These are phyloP conservation scores for Herpetospermum pedunculosum DNA, from an alignment of 306 rosid genomes.

Conservation along the genomic window DNA sequence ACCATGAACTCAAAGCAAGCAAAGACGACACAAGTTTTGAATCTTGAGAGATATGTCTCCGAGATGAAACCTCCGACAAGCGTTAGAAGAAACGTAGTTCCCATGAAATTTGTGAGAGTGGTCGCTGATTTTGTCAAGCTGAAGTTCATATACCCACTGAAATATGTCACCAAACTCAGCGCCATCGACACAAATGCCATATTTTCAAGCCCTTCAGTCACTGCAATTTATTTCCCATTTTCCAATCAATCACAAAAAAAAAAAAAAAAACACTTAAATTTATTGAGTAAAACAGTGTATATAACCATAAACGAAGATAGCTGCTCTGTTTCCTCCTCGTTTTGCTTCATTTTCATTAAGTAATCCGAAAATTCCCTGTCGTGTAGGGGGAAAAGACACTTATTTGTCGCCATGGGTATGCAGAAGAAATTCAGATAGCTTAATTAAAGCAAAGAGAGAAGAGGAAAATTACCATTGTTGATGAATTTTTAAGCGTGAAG, in stretches of 20 bases:
- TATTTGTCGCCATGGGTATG: no score
- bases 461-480: no score
- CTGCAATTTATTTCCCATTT: constrained; percentile 25
- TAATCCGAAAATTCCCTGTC: neutral
- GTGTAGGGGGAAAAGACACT: no score
- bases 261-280: neutral
- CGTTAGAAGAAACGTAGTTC: constrained; percentile 56
- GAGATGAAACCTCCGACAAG: constrained; percentile 58
- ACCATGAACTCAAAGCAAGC: constrained; percentile 48
- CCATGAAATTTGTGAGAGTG: constrained; percentile 66
- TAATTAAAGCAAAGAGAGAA: no score
- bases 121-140: constrained; percentile 58
- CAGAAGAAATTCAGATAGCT: no score
- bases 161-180: constrained; percentile 60
- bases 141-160: constrained; percentile 64
- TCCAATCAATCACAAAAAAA: no score
- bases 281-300: no score
- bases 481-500: no score
- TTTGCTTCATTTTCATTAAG: neutral
- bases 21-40: constrained; percentile 51
- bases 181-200: constrained; percentile 60
- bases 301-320: neutral
- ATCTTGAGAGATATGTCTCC: constrained; percentile 69
- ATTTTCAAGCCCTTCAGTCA: constrained; percentile 67
- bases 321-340: neutral